Base-by-base conservation (phyloP, 495 filamentous ascomycete species). In the Aspergillus hancockii region DNA sequence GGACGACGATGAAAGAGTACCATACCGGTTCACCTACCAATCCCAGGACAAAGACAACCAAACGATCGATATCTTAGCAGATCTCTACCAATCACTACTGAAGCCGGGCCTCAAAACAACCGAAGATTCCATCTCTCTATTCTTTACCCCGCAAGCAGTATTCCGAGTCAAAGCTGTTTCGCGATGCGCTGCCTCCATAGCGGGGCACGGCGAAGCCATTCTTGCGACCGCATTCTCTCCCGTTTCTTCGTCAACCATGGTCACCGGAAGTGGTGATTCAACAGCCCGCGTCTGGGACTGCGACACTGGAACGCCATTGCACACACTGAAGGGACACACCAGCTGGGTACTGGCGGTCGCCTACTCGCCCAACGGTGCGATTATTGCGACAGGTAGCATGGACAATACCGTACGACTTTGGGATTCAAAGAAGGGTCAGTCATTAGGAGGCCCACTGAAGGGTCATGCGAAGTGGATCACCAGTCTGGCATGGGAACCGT, bases 221-320 rank as follows among this genome's bases (percentile, higher is more conserved):
- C 84, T 99, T 7, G 84, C 90, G 16, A 89, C 88, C 10, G 86
- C 91, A 40, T 99, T 98, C 74, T 95, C 92, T 0, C 95, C 95
- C 0, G 81, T 82, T 23, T 86, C 82, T 4, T 93, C 91, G 2
- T 85, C 89, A 8, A 84, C 87, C 55, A 85, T 99, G 75, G 91
- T 92, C 0, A 94, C 89, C 8, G 95, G 93, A 0, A 91, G 88
- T 60, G 95, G 95, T 36, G 95, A 99, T 64, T 85, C 86, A 32
- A 98, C 95, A 8, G 95, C 94, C 8, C 79, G 95, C 49, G 85
- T 99, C 76, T 97, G 91, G 89, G 94, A 99, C 64, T 95, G 91
- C 54, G 90, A 98, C 66, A 97, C 91, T 0, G 93, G 93, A 46
- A 98, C 93, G 0, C 92, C 95, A 0, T 76, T 91, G 54, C 83